phyloP scores from a whole-genome alignment of 148 eudicot species.

The Cornus controversa region DNA sequence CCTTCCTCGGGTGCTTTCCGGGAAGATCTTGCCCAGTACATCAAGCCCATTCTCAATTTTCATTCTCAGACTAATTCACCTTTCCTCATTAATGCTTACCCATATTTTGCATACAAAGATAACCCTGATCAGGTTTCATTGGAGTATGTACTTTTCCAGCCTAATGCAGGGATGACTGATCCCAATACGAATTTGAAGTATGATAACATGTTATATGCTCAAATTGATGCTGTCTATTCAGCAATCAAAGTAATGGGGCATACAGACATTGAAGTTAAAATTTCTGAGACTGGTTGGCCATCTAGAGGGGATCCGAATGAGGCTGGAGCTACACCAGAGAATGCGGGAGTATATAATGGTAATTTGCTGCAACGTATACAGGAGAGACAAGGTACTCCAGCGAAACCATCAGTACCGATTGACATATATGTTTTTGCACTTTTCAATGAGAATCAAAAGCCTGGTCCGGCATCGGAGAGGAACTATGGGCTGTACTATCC shows the following conservation, averaged over 20 bases:
- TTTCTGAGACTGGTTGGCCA: constrained; percentile 97
- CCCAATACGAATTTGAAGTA: constrained; percentile 57
- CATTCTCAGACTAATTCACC: constrained; percentile 62
- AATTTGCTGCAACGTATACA: constrained; percentile 60
- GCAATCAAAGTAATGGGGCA: constrained; percentile 74
- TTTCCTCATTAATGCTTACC: constrained; percentile 75
- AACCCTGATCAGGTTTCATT: constrained; percentile 54
- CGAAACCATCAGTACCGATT: constrained; percentile 55
- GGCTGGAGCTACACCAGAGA: constrained; percentile 64
- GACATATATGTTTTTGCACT: constrained; percentile 82
- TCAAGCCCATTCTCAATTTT: constrained; percentile 64
- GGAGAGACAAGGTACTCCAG: constrained; percentile 70
- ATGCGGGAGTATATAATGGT: constrained; percentile 75
- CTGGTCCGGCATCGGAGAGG: constrained; percentile 84
- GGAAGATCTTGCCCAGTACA: constrained; percentile 49
- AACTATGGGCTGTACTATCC: constrained; percentile 87
- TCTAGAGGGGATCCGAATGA: constrained; percentile 76
- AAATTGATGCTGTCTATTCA: constrained; percentile 81
- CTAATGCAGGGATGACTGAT: constrained; percentile 58
- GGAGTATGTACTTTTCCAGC: constrained; percentile 62
- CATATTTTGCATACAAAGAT: constrained; percentile 75
- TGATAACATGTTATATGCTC: constrained; percentile 90
- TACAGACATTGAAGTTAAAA: constrained; percentile 43
- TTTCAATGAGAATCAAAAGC: constrained; percentile 82
- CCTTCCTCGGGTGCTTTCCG: constrained; percentile 75